phyloP scores from a whole-genome alignment of 495 filamentous ascomycete species.

The Hyphodiscus hymeniophilus region DNA sequence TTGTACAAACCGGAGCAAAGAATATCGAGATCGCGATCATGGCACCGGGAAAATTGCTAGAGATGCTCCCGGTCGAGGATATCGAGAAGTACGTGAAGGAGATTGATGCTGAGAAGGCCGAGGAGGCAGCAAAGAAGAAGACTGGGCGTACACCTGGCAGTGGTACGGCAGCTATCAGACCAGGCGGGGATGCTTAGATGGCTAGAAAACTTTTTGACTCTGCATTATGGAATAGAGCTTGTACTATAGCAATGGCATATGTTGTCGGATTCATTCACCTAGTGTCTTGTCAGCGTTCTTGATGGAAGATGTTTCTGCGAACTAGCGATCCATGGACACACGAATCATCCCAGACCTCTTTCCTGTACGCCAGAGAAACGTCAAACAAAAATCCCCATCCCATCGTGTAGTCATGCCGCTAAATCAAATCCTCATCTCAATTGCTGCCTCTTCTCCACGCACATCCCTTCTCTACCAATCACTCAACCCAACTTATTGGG shows the following conservation, averaged over 20 bases:
- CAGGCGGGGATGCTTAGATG: constrained; percentile 6
- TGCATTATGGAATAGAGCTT: constrained; percentile 11
- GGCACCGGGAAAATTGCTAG: constrained; percentile 84
- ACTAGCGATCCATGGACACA: neutral
- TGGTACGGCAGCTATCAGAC: constrained; percentile 63
- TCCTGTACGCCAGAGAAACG: too few relatives aligned
- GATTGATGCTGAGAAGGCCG: constrained; percentile 98
- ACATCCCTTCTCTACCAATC: neutral
- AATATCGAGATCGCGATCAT: constrained; percentile 99
- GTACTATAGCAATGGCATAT: constrained; percentile 25
- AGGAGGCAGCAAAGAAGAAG: constrained; percentile 97
- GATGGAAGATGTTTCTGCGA: too few relatives aligned
- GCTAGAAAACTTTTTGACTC: neutral
- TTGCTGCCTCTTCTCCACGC: neutral
- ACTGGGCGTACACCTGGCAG: constrained; percentile 67
- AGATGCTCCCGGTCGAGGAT: constrained; percentile 92
- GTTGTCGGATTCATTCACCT: too few relatives aligned
- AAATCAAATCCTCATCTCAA: constrained; percentile 14
- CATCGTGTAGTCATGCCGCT: constrained; percentile 15
- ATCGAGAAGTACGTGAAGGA: constrained; percentile 96
- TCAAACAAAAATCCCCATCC: too few relatives aligned
- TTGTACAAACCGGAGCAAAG: constrained; percentile 97
- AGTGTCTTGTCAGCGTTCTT: too few relatives aligned
- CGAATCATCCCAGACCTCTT: too few relatives aligned
- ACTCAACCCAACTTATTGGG: constrained; percentile 69